Evolutionary conservation across 1,284 basidiomycete genomes (phyloP), one percentile per base, ranked within the genome.

Genomic region (Naganishia albida): DNA sequence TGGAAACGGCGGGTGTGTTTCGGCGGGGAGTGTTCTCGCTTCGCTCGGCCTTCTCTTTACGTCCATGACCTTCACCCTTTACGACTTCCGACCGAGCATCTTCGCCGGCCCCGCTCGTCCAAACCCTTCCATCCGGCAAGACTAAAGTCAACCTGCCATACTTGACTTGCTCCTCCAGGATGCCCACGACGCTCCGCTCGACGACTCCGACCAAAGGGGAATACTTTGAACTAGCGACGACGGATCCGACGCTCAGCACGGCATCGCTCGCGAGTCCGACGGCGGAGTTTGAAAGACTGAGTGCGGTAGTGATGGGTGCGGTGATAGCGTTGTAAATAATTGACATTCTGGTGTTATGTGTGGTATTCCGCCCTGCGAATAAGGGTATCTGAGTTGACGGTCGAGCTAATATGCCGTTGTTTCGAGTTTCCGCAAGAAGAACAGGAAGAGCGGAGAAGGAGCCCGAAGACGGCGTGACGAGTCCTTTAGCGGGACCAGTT

Each of bases 111-210:
- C 42, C 59, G 30, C 51, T 54, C 23, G 52, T 56, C 50, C 60
- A 63, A 46, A 52, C 46, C 53, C 53, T 66, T 30, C 46, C 46
- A 25, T 60, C 59, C 26, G 60, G 60, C 49, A 66, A 40, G 38
- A 66, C 46, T 16, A 66, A 34, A 12, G 59, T 62, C 30, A 66
- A 34, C 60, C 38, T 51, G 7, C 60, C 60, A 20, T 62, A 56
- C 40, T 53, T 25, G 20, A 66, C 46, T 18, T 66, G 46, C 56
- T 63, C 54, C 30, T 60, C 30, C 43, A 65, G 51, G 3, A 60
- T 50, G 16, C 55, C 28, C n/a, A 55, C 43, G 1, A 42, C 43
- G 7, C 43, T 38, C 12, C 43, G 44, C 16, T 49, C 52, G 25
- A 59, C 43, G n/a, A 65, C 38, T 15, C 43, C 20, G 38, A 38